These are phyloP conservation scores for Monilinia vaccinii-corymbosi DNA, from an alignment of 2,329 filamentous ascomycete species.

Conservation along the genomic window DNA sequence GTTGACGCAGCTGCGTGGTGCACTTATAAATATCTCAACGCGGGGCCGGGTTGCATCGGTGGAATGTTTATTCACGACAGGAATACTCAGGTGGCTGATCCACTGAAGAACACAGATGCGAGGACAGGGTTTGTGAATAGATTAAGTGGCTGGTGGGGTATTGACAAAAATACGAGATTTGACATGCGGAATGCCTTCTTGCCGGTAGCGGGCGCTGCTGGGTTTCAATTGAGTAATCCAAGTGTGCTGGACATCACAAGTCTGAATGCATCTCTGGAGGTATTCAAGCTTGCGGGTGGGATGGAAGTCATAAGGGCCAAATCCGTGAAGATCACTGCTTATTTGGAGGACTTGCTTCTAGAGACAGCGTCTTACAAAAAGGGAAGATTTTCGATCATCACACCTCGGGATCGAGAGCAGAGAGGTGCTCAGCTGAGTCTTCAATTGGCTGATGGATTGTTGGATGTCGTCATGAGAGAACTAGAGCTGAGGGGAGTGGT, in stretches of 20 bases:
- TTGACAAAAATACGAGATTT: conserved; percentile 59
- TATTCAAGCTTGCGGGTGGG: conserved; percentile 57
- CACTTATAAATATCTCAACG: conserved; percentile 76
- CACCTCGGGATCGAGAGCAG: conserved; percentile 52
- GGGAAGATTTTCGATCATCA: conserved; percentile 48
- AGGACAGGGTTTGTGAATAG: conserved; percentile 39
- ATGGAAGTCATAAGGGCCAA: conserved; percentile 56
- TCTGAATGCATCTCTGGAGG: conserved; percentile 56
- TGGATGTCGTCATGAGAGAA: conserved; percentile 52
- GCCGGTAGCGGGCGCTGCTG: conserved; percentile 63
- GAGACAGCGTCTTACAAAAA: conserved; percentile 28
- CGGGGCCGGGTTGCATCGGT: conserved; percentile 65
- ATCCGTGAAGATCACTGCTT: conserved; percentile 56
- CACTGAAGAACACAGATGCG: conserved; percentile 17
- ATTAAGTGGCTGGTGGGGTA: conserved; percentile 75
- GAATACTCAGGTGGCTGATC: conserved; percentile 18
- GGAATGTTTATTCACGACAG: conserved; percentile 64
- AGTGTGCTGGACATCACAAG: conserved; percentile 65
- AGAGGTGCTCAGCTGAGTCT: conserved; percentile 68
- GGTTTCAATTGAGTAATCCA: conserved; percentile 70
- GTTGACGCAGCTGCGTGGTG: conserved; percentile 76
- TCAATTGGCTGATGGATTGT: conserved; percentile 47
- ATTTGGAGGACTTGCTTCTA: conserved; percentile 53
- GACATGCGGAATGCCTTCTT: conserved; percentile 67
- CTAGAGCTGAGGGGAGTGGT: conserved; percentile 56